Percentiles rank a stretch among this genome's conserved stretches.
Evolutionary conservation across 345 rosid species (phyloP).

Genomic region (Murraya paniculata): DNA sequence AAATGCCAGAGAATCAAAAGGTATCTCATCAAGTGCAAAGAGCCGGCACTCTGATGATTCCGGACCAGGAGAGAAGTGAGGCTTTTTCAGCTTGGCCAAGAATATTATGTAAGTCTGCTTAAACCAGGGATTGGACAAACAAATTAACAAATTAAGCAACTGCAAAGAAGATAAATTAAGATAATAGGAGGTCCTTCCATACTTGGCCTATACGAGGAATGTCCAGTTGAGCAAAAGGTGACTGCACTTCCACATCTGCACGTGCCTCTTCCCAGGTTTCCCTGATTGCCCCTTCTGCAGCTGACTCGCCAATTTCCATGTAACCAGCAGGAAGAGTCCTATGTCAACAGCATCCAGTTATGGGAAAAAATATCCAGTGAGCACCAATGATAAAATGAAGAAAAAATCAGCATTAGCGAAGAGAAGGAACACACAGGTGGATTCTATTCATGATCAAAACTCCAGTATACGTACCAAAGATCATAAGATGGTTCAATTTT

Average conservation of each 20-base stretch:
- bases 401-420: neutral
- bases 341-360: slow-evolving; percentile 21
- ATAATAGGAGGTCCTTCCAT: slow-evolving; percentile 18
- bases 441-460: neutral
- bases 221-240: slow-evolving; percentile 90
- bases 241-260: slow-evolving; percentile 83
- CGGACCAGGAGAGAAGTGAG: slow-evolving; percentile 82
- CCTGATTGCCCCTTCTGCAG: slow-evolving; percentile 89
- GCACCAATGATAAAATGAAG: neutral
- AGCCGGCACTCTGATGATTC: slow-evolving; percentile 89
- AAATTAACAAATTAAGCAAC: slow-evolving; percentile 1
- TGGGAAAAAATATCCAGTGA: slow-evolving; percentile 7
- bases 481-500: slow-evolving; percentile 92
- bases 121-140: slow-evolving; percentile 22
- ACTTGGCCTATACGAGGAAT: slow-evolving; percentile 97
- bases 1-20: slow-evolving; percentile 88
- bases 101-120: slow-evolving; percentile 89
- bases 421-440: neutral
- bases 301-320: slow-evolving; percentile 95
- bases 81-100: slow-evolving; percentile 82
- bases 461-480: slow-evolving; percentile 55
- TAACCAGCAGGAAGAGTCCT: slow-evolving; percentile 99
- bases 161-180: slow-evolving; percentile 11
- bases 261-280: slow-evolving; percentile 98
- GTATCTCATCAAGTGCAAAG: slow-evolving; percentile 74